Percentiles rank a stretch among this genome's conserved stretches.
Evolutionary conservation across 805 yeast genomes (phyloP).

Genomic region (Nakazawaea molendinolei): DNA sequence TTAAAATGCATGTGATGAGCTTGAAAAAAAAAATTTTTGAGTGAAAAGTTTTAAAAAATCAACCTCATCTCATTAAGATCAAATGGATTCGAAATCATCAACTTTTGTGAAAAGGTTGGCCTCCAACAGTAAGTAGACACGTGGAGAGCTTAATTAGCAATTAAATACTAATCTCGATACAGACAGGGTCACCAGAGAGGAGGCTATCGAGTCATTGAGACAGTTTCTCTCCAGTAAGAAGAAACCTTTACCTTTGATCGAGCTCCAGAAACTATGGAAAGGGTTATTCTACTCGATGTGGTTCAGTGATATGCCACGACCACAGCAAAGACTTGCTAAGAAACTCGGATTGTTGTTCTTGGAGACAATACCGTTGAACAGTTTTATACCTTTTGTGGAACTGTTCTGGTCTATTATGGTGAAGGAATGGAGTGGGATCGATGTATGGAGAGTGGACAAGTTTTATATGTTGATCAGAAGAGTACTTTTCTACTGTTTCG

Average conservation of each 20-base stretch:
- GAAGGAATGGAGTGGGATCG: constrained; percentile 80
- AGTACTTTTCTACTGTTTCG: constrained; percentile 58
- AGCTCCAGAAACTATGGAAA: constrained; percentile 85
- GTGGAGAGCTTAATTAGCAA: background rate
- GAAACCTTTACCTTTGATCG: constrained; percentile 38
- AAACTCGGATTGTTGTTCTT: constrained; percentile 54
- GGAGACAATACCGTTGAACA: constrained; percentile 32
- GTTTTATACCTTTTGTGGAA: constrained; percentile 46
- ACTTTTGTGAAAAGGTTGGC: constrained; percentile 77
- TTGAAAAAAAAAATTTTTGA: constrained; percentile 5
- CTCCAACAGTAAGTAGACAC: constrained; percentile 47
- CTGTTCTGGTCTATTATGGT: constrained; percentile 79
- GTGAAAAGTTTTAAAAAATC: constrained; percentile 1
- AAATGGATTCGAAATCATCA: constrained; percentile 22
- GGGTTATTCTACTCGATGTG: constrained; percentile 96
- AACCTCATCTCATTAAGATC: too few species aligned
- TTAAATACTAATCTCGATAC: constrained; percentile 7
- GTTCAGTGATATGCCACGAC: constrained; percentile 90
- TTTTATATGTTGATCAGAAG: constrained; percentile 76
- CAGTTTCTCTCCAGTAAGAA: constrained; percentile 47
- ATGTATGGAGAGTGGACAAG: constrained; percentile 84
- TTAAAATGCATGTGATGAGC: too few species aligned
- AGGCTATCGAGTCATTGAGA: constrained; percentile 60
- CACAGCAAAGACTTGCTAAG: constrained; percentile 80
- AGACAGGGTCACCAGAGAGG: constrained; percentile 64